Conservation (phyloP, 805 yeast genomes). For the Tetrapisispora fleetii region DNA sequence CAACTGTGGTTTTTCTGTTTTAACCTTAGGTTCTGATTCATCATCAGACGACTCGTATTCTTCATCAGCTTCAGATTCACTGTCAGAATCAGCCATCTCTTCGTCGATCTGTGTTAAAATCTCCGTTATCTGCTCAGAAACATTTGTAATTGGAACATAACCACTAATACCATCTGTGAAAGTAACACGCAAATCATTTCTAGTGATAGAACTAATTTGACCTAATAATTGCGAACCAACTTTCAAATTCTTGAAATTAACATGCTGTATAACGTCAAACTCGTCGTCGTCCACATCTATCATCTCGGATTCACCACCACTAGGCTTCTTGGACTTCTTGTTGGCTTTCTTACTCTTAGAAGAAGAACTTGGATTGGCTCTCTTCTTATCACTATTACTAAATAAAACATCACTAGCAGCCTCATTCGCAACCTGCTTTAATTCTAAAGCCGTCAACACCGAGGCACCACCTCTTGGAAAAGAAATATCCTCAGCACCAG, state of each 20-base stretch:
- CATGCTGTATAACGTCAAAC: constrained; percentile 42
- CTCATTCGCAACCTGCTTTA: constrained; percentile 85
- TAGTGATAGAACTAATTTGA: constrained; percentile 52
- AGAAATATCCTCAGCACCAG: constrained; percentile 31
- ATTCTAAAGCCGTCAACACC: constrained; percentile 78
- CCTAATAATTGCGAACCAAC: constrained; percentile 75
- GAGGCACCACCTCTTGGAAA: constrained; percentile 97
- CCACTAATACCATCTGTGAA: constrained; percentile 78
- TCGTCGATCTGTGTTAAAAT: constrained; percentile 50
- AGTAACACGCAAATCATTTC: constrained; percentile 56
- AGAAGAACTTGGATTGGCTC: constrained; percentile 8
- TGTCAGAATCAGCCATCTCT: constrained; percentile 32
- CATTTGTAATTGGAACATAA: constrained; percentile 60
- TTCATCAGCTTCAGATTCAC: constrained; percentile 23
- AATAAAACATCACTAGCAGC: constrained; percentile 83
- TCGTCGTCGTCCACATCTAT: constrained; percentile 25
- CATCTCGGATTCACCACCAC: constrained; percentile 13
- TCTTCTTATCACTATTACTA: constrained; percentile 25
- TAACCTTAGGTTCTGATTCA: constrained; percentile 16
- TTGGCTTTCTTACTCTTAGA: constrained; percentile 19
- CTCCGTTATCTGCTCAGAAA: constrained; percentile 53
- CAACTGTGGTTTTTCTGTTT: constrained; percentile 46
- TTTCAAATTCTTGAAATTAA: constrained; percentile 50
- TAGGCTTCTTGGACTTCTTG: constrained; percentile 35
- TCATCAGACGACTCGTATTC: constrained; percentile 25